Evolutionary conservation across 345 rosid species (phyloP).

Genomic region (Aquilaria malaccensis): DNA sequence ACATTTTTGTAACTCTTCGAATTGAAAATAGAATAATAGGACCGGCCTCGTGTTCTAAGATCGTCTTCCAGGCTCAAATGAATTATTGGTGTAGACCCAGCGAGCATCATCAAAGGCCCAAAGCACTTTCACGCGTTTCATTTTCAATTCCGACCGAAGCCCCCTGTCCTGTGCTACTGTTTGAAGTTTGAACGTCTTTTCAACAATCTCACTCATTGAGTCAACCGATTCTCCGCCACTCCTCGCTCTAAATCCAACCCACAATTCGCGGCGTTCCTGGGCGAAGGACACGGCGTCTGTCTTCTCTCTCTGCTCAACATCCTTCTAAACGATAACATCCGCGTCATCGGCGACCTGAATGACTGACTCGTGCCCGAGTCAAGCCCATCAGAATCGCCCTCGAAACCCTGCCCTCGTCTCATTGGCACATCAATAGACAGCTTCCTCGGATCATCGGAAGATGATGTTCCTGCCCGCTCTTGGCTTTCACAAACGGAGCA

Average conservation of each 20-base stretch:
- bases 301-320: slow-evolving; percentile 48
- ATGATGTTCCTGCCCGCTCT: slow-evolving; percentile 16
- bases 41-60: too few relatives aligned
- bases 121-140: too few relatives aligned
- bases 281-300: slow-evolving; percentile 18
- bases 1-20: too few relatives aligned
- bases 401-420: slow-evolving; percentile 22
- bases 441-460: slow-evolving; percentile 19
- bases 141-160: too few relatives aligned
- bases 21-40: too few relatives aligned
- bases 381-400: slow-evolving; percentile 13
- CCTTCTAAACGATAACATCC: slow-evolving; percentile 52
- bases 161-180: too few relatives aligned
- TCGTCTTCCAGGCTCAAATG: too few relatives aligned
- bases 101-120: too few relatives aligned
- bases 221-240: too few relatives aligned
- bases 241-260: not conserved
- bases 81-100: too few relatives aligned
- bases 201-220: too few relatives aligned
- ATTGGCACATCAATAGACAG: slow-evolving; percentile 34
- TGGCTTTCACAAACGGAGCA: slow-evolving; percentile 22
- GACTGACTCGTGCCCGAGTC: slow-evolving; percentile 29
- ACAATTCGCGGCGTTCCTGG: slow-evolving; percentile 18
- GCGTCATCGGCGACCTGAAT: slow-evolving; percentile 48
- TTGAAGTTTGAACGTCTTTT: too few relatives aligned